Percentiles rank a stretch among this genome's conserved stretches.
These are phyloP conservation scores for Mortierella sp. DNA, from an alignment of 371 early-diverging fungal genomes.

Conservation along the genomic window DNA sequence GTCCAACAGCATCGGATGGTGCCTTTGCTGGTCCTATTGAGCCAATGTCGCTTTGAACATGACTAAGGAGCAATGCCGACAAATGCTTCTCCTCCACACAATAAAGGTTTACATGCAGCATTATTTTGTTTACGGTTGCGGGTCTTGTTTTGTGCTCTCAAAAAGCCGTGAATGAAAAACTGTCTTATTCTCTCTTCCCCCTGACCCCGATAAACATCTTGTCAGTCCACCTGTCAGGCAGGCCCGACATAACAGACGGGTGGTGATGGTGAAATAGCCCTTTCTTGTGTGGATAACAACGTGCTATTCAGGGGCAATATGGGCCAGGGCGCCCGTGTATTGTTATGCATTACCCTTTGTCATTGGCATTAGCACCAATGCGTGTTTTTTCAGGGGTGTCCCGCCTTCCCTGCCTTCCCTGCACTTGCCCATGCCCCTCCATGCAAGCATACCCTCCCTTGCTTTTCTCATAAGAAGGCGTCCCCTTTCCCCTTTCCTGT, in stretches of 20 bases:
- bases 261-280: background rate
- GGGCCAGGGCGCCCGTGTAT: background rate
- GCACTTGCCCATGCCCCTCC: too few species aligned
- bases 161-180: background rate
- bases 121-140: background rate
- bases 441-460: background rate
- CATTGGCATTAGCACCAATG: background rate
- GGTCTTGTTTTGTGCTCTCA: conserved; percentile 11
- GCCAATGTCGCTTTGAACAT: background rate
- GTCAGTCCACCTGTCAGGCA: background rate
- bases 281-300: background rate
- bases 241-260: too few species aligned
- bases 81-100: conserved; percentile 5
- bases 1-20: conserved; percentile 6
- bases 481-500: background rate
- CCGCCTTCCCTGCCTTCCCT: too few species aligned
- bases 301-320: background rate
- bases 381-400: too few species aligned
- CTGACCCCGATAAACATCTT: background rate
- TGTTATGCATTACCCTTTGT: background rate
- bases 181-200: background rate
- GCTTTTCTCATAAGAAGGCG: background rate
- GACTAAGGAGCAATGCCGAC: background rate
- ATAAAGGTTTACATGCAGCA: background rate
- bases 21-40: background rate